Evolutionary conservation across 257 asterid species (phyloP).

Genomic region (Solanum arcanum): DNA sequence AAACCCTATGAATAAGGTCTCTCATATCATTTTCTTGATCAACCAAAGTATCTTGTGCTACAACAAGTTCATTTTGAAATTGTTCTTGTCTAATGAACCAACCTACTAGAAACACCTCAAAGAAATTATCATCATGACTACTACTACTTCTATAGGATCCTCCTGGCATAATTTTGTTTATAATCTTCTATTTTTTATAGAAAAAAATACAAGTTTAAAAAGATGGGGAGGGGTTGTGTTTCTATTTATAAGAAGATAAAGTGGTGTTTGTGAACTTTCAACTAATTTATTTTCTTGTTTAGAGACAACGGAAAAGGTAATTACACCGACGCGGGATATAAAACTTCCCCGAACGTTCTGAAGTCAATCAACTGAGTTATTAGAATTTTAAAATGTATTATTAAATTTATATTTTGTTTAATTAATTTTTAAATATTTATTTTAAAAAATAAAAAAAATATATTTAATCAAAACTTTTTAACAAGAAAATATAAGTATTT

Average conservation of each 20-base stretch:
- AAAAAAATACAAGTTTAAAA: not conserved
- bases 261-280: not conserved
- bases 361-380: no score
- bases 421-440: no score
- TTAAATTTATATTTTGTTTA: no score
- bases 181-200: not conserved
- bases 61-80: conserved; percentile 10
- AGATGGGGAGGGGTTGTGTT: not conserved
- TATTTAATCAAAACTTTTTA: no score
- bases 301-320: not conserved
- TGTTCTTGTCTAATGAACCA: conserved; percentile 34
- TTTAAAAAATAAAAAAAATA: no score
- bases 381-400: no score
- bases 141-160: not conserved
- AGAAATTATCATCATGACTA: not conserved
- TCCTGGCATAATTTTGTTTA: conserved; percentile 4
- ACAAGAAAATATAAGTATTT: no score
- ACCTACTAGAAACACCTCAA: conserved; percentile 10
- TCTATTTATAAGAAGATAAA: not conserved
- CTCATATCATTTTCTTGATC: not conserved
- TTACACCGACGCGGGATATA: not conserved
- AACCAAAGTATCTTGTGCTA: not conserved
- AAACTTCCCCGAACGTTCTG: accelerated
- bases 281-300: no score
- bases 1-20: conserved; percentile 18